Base-by-base conservation (phyloP, 108 stramenopile genomes). In the Asterionellopsis glacialis region DNA sequence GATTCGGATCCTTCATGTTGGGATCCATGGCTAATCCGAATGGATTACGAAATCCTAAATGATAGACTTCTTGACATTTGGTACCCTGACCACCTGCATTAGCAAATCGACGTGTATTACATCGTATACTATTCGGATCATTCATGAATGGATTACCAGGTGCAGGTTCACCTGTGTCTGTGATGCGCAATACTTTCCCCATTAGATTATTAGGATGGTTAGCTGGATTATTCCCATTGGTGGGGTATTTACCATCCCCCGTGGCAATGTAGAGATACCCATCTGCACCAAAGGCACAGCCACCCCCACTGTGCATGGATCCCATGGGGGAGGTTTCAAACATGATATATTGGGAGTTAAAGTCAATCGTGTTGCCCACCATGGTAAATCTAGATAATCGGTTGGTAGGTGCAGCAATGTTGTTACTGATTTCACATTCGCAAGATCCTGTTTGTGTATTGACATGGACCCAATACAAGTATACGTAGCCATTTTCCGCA, bases 271-370 rank as follows among this genome's bases (percentile, higher is more conserved):
- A 73, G 15, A 73, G 42, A 33, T 57, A 56, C 28, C 65, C 72
- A 55, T 73, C 72, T 13, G 55, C 63, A 40, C 72, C 72, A 48
- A 67, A 73, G 45, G 49, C 47, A 28, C 67, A 67, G 45, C 63
- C 56, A 48, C 65, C 66, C 7, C 39, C 65, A 26, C 63, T 73
- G 27, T 45, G 24, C 18, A 54, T 47, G 12, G 18, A n/a, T 13
- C 15, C 22, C 15, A 72, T 21, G 1, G 61, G 60, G 5, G 13
- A 16, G 16, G 70, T 72, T 47, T 66, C 55, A 14, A 72, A 22
- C 15, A 72, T 19, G 33, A 61, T 19, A 38, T 59, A 28, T 41
- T 72, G 64, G 41, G 63, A 64, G 14, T 33, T 49, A 14, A 50
- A 16, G 19, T 44, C 39, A 27, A 54, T 23, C 9, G 21, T 27